phyloP scores from a whole-genome alignment of 352 stramenopile genomes.

The Phytopythium boreale region DNA sequence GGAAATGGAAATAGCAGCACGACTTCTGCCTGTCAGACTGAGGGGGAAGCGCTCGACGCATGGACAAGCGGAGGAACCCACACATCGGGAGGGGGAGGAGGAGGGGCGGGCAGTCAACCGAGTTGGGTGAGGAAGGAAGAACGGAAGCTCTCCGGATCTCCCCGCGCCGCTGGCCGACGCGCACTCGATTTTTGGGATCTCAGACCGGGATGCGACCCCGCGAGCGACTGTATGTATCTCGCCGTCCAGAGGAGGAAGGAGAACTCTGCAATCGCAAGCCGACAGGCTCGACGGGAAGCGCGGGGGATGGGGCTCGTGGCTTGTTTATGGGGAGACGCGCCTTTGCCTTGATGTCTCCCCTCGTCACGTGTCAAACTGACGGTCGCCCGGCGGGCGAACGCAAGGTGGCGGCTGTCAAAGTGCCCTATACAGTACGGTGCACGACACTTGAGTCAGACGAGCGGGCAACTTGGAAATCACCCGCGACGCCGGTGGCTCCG shows the following conservation, averaged over 20 bases:
- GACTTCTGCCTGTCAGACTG: too few relatives aligned
- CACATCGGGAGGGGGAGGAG: neutral
- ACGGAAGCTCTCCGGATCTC: slow-evolving; percentile 1
- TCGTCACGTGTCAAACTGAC: too few relatives aligned
- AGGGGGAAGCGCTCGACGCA: neutral
- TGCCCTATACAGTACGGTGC: too few relatives aligned
- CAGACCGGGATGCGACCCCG: neutral
- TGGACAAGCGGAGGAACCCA: slow-evolving; percentile 3
- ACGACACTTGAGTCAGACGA: too few relatives aligned
- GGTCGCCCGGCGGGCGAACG: too few relatives aligned
- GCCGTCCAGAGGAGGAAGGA: neutral
- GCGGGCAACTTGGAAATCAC: too few relatives aligned
- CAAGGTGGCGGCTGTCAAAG: too few relatives aligned
- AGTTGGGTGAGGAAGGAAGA: neutral
- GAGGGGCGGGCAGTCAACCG: slow-evolving; percentile 1
- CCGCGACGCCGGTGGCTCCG: too few relatives aligned
- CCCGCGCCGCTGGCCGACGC: neutral
- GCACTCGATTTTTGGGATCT: neutral
- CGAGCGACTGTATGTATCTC: neutral
- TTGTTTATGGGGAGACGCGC: neutral
- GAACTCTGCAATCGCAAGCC: neutral
- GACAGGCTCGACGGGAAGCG: neutral
- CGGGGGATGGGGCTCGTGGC: too few relatives aligned
- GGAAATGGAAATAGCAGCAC: neutral
- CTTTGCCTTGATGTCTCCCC: too few relatives aligned